Evolutionary conservation across 805 yeast species (phyloP).

Genomic region (Pichia insulana): DNA sequence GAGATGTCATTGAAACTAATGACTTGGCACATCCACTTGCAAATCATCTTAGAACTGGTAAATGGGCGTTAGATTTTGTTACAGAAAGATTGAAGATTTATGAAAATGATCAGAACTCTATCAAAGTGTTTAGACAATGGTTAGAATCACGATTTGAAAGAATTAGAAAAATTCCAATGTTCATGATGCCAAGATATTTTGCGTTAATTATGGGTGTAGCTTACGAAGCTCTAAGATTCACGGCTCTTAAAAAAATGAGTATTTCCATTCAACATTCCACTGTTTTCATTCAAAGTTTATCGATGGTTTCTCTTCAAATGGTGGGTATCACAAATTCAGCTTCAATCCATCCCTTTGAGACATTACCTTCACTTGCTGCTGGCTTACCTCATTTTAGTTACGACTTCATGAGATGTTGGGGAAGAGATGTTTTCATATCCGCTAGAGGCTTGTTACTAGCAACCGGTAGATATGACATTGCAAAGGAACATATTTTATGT

Average conservation of each 20-base stretch:
- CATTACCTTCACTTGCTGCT: slow-evolving; percentile 80
- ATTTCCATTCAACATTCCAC: slow-evolving; percentile 50
- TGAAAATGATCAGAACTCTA: slow-evolving; percentile 33
- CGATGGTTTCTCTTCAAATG: slow-evolving; percentile 83
- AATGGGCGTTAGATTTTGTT: slow-evolving; percentile 83
- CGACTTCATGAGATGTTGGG: slow-evolving; percentile 97
- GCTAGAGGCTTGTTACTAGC: slow-evolving; percentile 73
- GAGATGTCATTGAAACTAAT: slow-evolving; percentile 53
- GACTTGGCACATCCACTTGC: slow-evolving; percentile 80
- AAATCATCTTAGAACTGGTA: slow-evolving; percentile 70
- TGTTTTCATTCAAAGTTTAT: slow-evolving; percentile 68
- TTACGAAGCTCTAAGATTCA: slow-evolving; percentile 69
- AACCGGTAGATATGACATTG: slow-evolving; percentile 72
- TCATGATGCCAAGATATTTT: slow-evolving; percentile 79
- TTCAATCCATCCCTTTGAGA: slow-evolving; percentile 56
- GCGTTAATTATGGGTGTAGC: slow-evolving; percentile 74
- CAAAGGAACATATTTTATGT: slow-evolving; percentile 70
- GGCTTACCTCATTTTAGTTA: slow-evolving; percentile 91
- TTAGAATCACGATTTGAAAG: slow-evolving; percentile 52
- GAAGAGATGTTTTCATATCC: slow-evolving; percentile 89
- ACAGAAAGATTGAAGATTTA: slow-evolving; percentile 54
- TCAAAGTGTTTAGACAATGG: slow-evolving; percentile 61
- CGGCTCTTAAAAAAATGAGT: slow-evolving; percentile 52
- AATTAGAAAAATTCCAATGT: slow-evolving; percentile 63
- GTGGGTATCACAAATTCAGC: slow-evolving; percentile 65